These are phyloP conservation scores for Cymbidium sinense DNA, from an alignment of 106 monocot species.

Conservation along the genomic window DNA sequence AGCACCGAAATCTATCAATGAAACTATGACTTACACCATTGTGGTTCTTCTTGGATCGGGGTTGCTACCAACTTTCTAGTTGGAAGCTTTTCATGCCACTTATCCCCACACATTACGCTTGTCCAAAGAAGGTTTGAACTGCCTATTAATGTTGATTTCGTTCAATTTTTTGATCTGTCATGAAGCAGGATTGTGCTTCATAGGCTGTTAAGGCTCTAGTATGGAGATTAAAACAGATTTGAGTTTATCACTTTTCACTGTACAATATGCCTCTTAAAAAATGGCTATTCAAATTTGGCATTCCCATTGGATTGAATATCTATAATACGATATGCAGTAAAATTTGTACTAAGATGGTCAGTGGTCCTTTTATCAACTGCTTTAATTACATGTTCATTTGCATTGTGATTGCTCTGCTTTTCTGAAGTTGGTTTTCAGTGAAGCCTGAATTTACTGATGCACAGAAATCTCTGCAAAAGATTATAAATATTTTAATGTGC, in stretches of 20 bases:
- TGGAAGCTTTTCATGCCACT: no score
- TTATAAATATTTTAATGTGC: neutral
- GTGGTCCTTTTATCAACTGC: neutral
- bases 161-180: neutral
- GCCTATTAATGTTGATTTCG: neutral
- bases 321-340: no score
- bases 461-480: neutral
- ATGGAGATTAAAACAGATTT: no score
- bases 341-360: neutral
- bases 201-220: neutral
- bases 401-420: neutral
- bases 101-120: neutral
- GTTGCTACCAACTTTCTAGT: no score
- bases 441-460: neutral
- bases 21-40: no score
- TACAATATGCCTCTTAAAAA: no score
- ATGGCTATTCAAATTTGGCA: no score
- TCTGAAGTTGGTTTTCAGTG: neutral
- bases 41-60: no score
- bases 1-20: no score
- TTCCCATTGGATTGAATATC: no score
- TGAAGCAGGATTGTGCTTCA: neutral
- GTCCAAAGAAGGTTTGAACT: neutral
- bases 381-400: neutral
- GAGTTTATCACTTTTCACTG: no score